Evolutionary conservation across 192 early-diverging fungal genomes (phyloP), one percentile per base, ranked within the genome.

Genomic region (Coemansia sp.): DNA sequence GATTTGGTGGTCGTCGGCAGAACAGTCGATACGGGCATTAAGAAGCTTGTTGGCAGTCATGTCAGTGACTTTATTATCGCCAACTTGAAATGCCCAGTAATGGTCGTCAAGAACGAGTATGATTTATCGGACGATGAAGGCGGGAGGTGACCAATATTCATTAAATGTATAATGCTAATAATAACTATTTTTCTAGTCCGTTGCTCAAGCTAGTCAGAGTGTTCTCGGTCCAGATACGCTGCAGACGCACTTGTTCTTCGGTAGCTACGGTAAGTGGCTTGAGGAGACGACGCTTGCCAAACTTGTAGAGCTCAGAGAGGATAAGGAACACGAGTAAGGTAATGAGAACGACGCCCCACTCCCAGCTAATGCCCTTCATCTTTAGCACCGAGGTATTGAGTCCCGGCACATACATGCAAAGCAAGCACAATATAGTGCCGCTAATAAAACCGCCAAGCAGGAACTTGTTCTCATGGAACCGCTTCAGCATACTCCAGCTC

Each of bases 221-320:
- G 69, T 74, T 83, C 34, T 83, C 80, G 7, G 80, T 83, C 80
- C 80, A 83, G 46, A 83, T 83, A 60, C 80, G 80, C 69, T 83
- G 80, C 69, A 83, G 64, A 6, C 80, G 68, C 44, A 66, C 80
- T 41, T 83, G 80, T 44, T 72, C 69, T 1, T 73, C 71, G 5
- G 80, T 83, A 1, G 80, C 80, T 0, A 74, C 61, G 14, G 51
- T 67, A 17, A 83, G 67, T 27, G 80, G 80, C 63, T 77, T 83
- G 66, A 71, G 72, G 17, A 78, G 67, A 63, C 71, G 73, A 75
- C 85, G 80, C 76, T 86, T 86, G 70, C 72, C 76, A 60, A 83
- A 71, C 77, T 93, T 93, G 77, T 87, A 93, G 12, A 85, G n/a
- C 71, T 93, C 90, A 29, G 83, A 82, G n/a, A 87, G 23, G 11